Evolutionary conservation across 2,329 filamentous ascomycete species (phyloP), one percentile per base, ranked within the genome.

Genomic region (Elsinoe arachidis): DNA sequence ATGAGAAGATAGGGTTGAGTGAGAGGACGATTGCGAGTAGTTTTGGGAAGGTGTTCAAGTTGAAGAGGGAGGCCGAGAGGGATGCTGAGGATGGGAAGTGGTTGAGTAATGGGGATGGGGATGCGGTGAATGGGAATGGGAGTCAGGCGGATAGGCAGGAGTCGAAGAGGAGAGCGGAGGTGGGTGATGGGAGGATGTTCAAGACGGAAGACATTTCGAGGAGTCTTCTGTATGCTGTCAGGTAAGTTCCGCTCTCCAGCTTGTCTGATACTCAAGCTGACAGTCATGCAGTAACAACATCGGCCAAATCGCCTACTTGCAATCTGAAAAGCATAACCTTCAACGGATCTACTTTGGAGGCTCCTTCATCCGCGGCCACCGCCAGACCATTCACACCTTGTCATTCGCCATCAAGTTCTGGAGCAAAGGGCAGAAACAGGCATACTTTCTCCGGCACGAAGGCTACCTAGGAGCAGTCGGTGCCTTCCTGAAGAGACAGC

Each of bases 371-470:
- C 85, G 93, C 41, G 93, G 93, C 39, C 93, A 99, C 71, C 84
- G 88, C 14, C 93, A 97, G 74, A 99, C 93, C 11, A 99, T 99
- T 83, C 95, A 97, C 72, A 97, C 93, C 0, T 78, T 99, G 9
- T 91, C 87, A 57, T 99, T 96, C 68, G 93, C 92, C 68, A 96
- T 99, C 74, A 90, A 90, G 65, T 99, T 97, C 74, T 99, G 93
- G 93, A 90, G 87, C 63, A 90, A 93, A 68, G 92, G 91, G 41
- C 80, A 85, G 67, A 96, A 96, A 72, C 90, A 96, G 72, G 93
- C 93, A 0, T 97, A 96, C 70, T 99, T 99, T 71, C 71, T 99
- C 59, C 81, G 93, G 5, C 93, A 99, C 67, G 93, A 99, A 72
- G 93, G 93, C 23, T 99, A 97, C 69, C 80, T 99, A 0, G 93